Base-by-base conservation (phyloP, 1,139 yeast species). In the Blastobotrys arbuscula region DNA sequence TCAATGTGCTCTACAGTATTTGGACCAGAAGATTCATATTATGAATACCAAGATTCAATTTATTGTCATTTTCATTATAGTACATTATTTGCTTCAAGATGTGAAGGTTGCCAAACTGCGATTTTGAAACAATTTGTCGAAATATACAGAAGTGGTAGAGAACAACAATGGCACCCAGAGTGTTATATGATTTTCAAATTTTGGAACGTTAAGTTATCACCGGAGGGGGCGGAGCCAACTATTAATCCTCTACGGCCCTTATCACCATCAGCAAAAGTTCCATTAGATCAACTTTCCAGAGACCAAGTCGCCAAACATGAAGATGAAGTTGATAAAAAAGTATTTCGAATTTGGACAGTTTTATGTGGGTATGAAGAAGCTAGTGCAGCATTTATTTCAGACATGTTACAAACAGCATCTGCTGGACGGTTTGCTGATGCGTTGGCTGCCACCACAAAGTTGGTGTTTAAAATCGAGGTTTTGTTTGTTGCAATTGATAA, bases 161-260 rank as follows among this genome's bases (percentile, higher is more conserved):
- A 85, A 55, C 96, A 90, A 64, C 96, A 89, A 63, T 94, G 98
- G 98, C 99, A 94, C 66, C 97, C 97, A 2, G 98, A 94, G 65
- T 94, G 98, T 70, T 94, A 89, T 64, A 94, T 94, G 90, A 95
- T 92, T 44, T 90, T 86, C 71, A 90, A 90, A 64, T 90, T 89
- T 61, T 94, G 98, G 98, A 90, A 88, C 62, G 96, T 90, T 23
- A 78, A 83, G 51, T 64, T 71, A 1, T 63, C 71, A 20, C 71
- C 72, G 0, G 59, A 53, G 12, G 60, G 59, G 8, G 47, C 53
- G 7, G 44, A 28, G 19, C 54, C 53, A 8, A 53, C 55, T 6
- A 30, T 56, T 15, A 55, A 58, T 37, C 61, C 59, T 28, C 39
- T 51, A 34, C 46, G 55, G 36, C 63, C 59, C 16, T 39, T 55